Base-by-base conservation (phyloP, 169 alveolate genomes). In the Plasmodium gonderi region DNA sequence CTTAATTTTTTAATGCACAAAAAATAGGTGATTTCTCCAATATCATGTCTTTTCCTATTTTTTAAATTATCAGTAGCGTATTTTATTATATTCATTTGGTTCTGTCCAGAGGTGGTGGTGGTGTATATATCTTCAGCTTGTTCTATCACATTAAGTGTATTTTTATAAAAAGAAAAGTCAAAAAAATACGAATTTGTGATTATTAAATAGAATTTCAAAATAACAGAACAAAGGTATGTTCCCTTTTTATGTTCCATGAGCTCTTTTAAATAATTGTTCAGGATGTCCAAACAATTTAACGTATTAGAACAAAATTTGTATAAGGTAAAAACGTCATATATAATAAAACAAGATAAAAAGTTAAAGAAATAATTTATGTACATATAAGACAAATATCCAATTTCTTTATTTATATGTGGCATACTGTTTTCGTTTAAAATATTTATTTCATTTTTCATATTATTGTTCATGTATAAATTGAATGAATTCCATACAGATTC, bases 91-190 rank as follows among this genome's bases (percentile, higher is more conserved):
- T 14, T 67, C 9, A 1, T 36, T 11, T 72, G 31, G 17, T 29
- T 40, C 14, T 20, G 29, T 2, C 68, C 69, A 11, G 23, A 31
- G 17, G 40, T 1, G 36, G 14, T n/a, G 36, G 12, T 60, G 72
- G 0, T 29, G 26, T 36, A 7, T 54, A 7, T 31, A 1, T 33
- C 49, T 4, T 33, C 68, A 14, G 60, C 65, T 40, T 76, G 23
- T n/a, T 87, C 65, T 67, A 76, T 26, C 26, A 36, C 9, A 42
- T 44, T 11, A 6, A 76, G 29, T 8, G 85, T 45, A 31, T 76
- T 87, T 75, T 87, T 45, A 76, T 87, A 87, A 2, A 87, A 67
- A 7, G 93, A 87, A 76, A 87, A 87, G 38, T 87, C 93, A 65
- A 76, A 87, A 45, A 87, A 87, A 64, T 74, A 87, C 1, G 93